Base-by-base conservation (phyloP, 2,329 filamentous ascomycete genomes). In the Colletotrichum eremochloae region DNA sequence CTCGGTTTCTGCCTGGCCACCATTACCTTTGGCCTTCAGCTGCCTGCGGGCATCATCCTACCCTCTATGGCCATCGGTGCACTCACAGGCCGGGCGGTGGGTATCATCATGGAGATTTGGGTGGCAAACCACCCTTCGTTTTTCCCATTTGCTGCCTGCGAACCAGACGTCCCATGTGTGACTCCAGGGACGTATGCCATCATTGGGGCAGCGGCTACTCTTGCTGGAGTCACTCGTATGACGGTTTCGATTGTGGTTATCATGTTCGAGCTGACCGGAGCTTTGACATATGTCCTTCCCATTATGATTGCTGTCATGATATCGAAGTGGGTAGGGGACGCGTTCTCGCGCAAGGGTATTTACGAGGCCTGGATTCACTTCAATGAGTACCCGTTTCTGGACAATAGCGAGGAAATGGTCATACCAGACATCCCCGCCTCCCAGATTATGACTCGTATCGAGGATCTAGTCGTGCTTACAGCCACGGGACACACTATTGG, bases 281-380 rank as follows among this genome's bases (percentile, higher is more conserved):
- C 96, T 1, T 88, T 99, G 38, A 97, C 95, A 0, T 98, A 98
- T 79, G 96, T 99, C 61, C 90, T 99, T 9, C 96, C 96, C 67
- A 99, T 98, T 81, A 99, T 99, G 96, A 94, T 99, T 75, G 95
- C 95, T 55, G 96, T 99, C 79, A 97, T 99, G 95, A 88, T 98
- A 56, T 94, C 94, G 74, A 99, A 99, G 84, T 99, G 96, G 96
- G 94, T 97, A 36, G 96, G 95, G 78, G 96, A 99, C 81, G 96
- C 95, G 62, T 95, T 99, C 81, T 95, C 94, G 36, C 94, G 94
- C 68, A 91, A 93, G 62, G 95, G 96, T 75, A 98, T 99, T 82
- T 99, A 99, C 84, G 96, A 99, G 81, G 93, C 93, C 67, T 99
- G 96, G 96, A 99, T 99, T 79, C 93, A 95, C 76, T 92, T 98